Evolutionary conservation across 768 basidiomycete species (phyloP), one percentile per base, ranked within the genome.

Genomic region (Suillus americanus): DNA sequence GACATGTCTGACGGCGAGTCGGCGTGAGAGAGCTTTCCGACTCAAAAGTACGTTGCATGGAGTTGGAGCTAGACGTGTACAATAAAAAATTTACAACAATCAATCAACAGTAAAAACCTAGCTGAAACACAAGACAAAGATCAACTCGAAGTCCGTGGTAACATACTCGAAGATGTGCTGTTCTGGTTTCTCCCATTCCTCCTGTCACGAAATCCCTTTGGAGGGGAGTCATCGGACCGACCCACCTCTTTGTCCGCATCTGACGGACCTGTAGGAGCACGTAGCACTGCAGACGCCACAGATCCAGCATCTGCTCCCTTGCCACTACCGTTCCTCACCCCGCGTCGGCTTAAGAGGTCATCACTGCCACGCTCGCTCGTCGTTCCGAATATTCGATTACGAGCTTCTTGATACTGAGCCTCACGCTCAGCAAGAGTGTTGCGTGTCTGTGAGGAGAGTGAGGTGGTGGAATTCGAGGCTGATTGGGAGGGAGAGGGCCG

Each of bases 391-490:
- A 93, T 92, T 25, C 91, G 82, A 62, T 88, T 85, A 33, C 91
- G 79, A 3, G 91, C 90, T 23, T 86, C 89, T 63, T 88, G 83
- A 73, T 93, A 93, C 62, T 86, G 83, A 20, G 85, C 88, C 72
- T 91, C 90, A 48, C 90, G 84, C 62, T 90, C 88, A 40, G 86
- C 82, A 3, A 90, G 77, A 10, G 79, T 65, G 13, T 73, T 69
- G 48, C 78, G 65, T 28, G 71, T 67, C 18, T 69, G 65, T 0
- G 71, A 66, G 2, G 73, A 28, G 4, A 68, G 38, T 1, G 71
- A 65, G 8, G 66, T 37, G 14, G 64, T 46, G 2, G 69, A 61
- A 8, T 70, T 48, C 16, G 76, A 50, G 7, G 70, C 53, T 41
- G 75, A 50, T 9, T 68, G 54, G 0, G 72, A 66, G 23, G 73